A percentile compares a stretch with the other conserved stretches of the same genome.
Evolutionary conservation across 2,329 filamentous ascomycete species (phyloP).

Genomic region (Exophiala bonariae): DNA sequence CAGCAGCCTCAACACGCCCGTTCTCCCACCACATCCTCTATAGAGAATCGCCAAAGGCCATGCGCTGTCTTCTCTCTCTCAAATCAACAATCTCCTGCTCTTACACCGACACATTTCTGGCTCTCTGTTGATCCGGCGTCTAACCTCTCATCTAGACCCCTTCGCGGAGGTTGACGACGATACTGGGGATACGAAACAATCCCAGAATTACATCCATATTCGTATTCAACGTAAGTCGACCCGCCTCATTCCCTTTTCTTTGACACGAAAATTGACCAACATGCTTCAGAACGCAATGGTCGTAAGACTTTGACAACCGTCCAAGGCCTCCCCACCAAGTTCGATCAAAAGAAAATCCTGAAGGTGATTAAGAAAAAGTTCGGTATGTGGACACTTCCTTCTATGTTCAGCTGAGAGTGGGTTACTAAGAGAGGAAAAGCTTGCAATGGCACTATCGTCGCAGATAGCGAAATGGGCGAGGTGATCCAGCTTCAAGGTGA

Average conservation of each 20-base stretch:
- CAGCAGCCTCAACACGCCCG: constrained; percentile 5
- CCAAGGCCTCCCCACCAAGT: constrained; percentile 97
- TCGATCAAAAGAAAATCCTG: constrained; percentile 99
- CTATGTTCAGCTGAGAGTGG: constrained; percentile 41
- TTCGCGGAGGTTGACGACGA: constrained; percentile 99
- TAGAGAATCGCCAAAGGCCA: background rate
- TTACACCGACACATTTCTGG: background rate
- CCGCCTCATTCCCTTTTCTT: background rate
- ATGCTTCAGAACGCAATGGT: constrained; percentile 90
- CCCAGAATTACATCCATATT: constrained; percentile 98
- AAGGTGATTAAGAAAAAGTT: constrained; percentile 99
- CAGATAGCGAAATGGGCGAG: constrained; percentile 94
- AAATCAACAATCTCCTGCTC: background rate
- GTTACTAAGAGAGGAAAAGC: constrained; percentile 99
- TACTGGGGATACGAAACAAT: constrained; percentile 90
- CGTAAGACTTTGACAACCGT: constrained; percentile 99
- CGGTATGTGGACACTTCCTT: constrained; percentile 54
- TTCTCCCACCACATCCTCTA: background rate
- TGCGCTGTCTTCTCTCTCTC: background rate
- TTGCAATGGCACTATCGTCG: constrained; percentile 99
- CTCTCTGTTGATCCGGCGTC: background rate
- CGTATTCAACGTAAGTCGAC: constrained; percentile 97
- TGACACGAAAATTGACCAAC: constrained; percentile 14
- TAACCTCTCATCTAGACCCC: constrained; percentile 68
- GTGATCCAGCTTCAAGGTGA: constrained; percentile 99